Evolutionary conservation across 139 green algal species (phyloP).

Genomic region (Ulvella scutata): DNA sequence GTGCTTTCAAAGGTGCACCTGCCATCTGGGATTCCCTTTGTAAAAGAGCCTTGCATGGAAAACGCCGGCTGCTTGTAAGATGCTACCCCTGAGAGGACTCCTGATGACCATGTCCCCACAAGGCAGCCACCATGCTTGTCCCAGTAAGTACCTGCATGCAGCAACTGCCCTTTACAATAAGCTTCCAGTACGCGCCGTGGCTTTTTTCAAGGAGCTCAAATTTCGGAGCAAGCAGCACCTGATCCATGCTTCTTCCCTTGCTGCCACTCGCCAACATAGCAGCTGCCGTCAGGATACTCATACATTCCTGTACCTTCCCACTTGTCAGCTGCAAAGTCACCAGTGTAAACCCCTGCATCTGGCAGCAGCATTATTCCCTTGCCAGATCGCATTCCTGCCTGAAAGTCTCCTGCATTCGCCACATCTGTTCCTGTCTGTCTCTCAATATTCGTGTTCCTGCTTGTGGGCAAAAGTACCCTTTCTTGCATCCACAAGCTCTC

Average conservation of each 20-base stretch:
- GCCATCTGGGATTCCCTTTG: constrained; percentile 24
- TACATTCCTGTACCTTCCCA: constrained; percentile 47
- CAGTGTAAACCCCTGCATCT: constrained; percentile 37
- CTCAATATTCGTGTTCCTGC: too few relatives aligned
- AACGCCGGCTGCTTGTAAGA: constrained; percentile 39
- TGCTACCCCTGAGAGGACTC: constrained; percentile 29
- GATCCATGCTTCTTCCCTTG: constrained; percentile 36
- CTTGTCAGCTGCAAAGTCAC: constrained; percentile 36
- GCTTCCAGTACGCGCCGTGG: background rate
- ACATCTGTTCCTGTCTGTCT: too few relatives aligned
- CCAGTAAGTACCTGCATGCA: constrained; percentile 15
- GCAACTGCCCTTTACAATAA: background rate
- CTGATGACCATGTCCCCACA: constrained; percentile 33
- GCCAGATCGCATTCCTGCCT: constrained; percentile 29
- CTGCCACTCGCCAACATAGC: constrained; percentile 43
- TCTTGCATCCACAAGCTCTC: too few relatives aligned
- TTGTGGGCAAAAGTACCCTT: too few relatives aligned
- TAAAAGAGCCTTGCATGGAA: constrained; percentile 32
- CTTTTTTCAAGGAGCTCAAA: background rate
- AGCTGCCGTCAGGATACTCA: constrained; percentile 43
- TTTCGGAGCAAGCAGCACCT: background rate
- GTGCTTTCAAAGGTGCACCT: constrained; percentile 29
- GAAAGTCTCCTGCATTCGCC: constrained; percentile 5
- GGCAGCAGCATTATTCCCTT: constrained; percentile 40
- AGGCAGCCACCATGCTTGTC: constrained; percentile 32